Base-by-base conservation (phyloP, 2,329 filamentous ascomycete genomes). In the Incumbomyces delicatus region DNA sequence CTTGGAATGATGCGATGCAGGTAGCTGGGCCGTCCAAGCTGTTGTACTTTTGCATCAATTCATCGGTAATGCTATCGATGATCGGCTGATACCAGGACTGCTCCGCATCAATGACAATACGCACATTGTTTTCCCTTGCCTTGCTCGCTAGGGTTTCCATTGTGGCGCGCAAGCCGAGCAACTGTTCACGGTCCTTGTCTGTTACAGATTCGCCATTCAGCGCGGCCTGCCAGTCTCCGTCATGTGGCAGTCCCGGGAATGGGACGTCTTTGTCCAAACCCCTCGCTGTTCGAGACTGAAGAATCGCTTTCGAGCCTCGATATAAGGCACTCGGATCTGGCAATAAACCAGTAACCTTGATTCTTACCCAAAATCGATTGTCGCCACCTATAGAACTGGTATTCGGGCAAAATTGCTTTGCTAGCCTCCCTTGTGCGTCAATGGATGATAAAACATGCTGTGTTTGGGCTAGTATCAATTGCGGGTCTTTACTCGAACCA, bases 11-110 rank as follows among this genome's bases (percentile, higher is more conserved):
- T 6, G 36, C 36, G 18, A 39, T 39, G 14, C 36, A 39, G n/a
- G 36, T 39, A 39, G 36, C 36, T 22, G 36, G 36, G 6, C 36
- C 36, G 17, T 39, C 36, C 18, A 39, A 39, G 14, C 3, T 22
- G 36, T 39, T 39, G 36, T 39, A 39, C 36, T 39, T 39, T 14
- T 39, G 36, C 36, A 39, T 39, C n/a, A 39, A 14, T 14, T 39
- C 36, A 18, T 39, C 36, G 4, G 36, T 39, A 6, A 39, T 14
- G 18, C 36, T 39, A 18, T 39, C 36, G 20, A 39, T 39, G n/a
- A 39, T 18, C 20, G 36, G 36, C 18, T 39, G 36, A 13, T 39
- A 39, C 36, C 36, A 39, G 14, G 36, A 17, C 18, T 39, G 36
- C 20, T 39, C 36, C 5, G 36, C 36, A 22, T 39, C 36, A 18